A percentile compares a stretch with the other conserved stretches of the same genome.
These are phyloP conservation scores for Nemania sp. DNA, from an alignment of 2,329 filamentous ascomycete genomes.

Conservation along the genomic window DNA sequence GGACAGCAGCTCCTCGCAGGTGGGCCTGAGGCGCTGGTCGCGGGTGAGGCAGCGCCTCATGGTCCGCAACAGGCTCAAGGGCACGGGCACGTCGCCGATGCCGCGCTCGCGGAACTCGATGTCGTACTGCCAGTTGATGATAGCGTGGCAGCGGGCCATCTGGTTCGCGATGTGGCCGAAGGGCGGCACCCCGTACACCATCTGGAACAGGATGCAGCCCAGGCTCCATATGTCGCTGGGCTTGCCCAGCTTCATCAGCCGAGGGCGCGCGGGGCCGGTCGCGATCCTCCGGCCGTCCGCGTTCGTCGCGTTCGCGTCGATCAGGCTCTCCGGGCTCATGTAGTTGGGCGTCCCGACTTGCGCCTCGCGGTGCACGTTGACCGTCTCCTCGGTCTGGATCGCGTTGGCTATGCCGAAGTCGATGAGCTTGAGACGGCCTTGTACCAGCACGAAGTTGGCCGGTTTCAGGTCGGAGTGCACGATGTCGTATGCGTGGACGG, in stretches of 20 bases:
- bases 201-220: constrained; percentile 95
- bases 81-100: constrained; percentile 66
- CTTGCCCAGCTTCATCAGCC: constrained; percentile 94
- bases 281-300: constrained; percentile 45
- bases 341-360: constrained; percentile 97
- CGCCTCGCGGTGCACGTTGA: constrained; percentile 95
- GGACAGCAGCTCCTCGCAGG: constrained; percentile 64
- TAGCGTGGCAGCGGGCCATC: constrained; percentile 83
- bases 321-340: constrained; percentile 94
- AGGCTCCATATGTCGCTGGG: constrained; percentile 95
- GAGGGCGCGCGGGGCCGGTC: constrained; percentile 53
- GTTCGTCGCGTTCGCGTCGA: constrained; percentile 72
- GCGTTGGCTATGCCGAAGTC: constrained; percentile 99
- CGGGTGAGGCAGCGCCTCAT: constrained; percentile 66
- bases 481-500: constrained; percentile 88
- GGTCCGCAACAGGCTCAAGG: constrained; percentile 62
- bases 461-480: constrained; percentile 98
- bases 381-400: constrained; percentile 91
- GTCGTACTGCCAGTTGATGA: constrained; percentile 75
- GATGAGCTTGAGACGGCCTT: constrained; percentile 90
- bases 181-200: constrained; percentile 95
- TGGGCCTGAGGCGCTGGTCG: constrained; percentile 65
- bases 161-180: constrained; percentile 91
- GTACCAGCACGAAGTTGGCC: constrained; percentile 92
- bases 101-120: constrained; percentile 75